Evolutionary conservation across 73 alveolate genomes (phyloP).

Genomic region (Paramecium primaurelia): DNA sequence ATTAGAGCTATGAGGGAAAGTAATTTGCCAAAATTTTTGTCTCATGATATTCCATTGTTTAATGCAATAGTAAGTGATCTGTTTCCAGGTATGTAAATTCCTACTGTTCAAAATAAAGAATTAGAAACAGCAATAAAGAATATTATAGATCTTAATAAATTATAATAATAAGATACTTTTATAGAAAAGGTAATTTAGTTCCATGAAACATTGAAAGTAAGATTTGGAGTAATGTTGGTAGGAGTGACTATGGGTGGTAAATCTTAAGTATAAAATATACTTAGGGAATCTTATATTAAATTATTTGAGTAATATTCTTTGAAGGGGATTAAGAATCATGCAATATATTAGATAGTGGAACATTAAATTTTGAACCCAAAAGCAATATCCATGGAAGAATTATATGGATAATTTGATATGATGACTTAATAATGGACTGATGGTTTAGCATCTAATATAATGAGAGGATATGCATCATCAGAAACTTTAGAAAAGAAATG

Average conservation of each 20-base stretch:
- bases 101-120: slow-evolving; percentile 69
- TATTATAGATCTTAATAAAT: slow-evolving; percentile 64
- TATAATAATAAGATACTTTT: slow-evolving; percentile 67
- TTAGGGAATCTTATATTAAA: slow-evolving; percentile 78
- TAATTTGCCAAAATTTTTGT: slow-evolving; percentile 89
- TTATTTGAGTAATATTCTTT: slow-evolving; percentile 39
- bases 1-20: slow-evolving; percentile 95
- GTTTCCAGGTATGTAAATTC: slow-evolving; percentile 90
- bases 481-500: slow-evolving; percentile 73
- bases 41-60: slow-evolving; percentile 89
- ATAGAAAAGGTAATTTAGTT: slow-evolving; percentile 87
- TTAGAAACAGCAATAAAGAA: slow-evolving; percentile 70
- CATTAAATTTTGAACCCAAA: slow-evolving; percentile 88
- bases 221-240: slow-evolving; percentile 94
- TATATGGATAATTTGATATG: slow-evolving; percentile 91
- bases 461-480: slow-evolving; percentile 84
- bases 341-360: slow-evolving; percentile 76
- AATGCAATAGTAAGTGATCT: slow-evolving; percentile 90
- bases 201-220: slow-evolving; percentile 94
- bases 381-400: slow-evolving; percentile 89
- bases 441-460: slow-evolving; percentile 91
- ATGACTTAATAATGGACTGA: slow-evolving; percentile 96
- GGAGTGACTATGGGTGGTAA: slow-evolving; percentile 95
- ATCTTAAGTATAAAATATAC: slow-evolving; percentile 74
- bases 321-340: slow-evolving; percentile 65